Percentiles rank a stretch among this genome's conserved stretches.
phyloP scores from a whole-genome alignment of 495 filamentous ascomycete species.

The Aspergillus bertholletiae region DNA sequence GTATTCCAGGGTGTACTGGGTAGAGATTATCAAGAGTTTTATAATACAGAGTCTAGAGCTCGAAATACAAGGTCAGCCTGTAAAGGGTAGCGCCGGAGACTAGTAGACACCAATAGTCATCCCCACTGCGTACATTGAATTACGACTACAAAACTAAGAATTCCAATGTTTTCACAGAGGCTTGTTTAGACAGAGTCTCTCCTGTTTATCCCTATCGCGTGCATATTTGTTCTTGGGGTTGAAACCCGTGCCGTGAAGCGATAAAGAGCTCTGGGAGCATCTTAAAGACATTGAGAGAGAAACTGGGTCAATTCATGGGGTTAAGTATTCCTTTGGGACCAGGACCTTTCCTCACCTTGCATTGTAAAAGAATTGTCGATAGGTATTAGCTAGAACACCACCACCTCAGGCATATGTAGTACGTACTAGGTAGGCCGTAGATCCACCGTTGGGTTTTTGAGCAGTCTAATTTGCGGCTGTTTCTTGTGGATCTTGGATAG shows the following conservation, averaged over 20 bases:
- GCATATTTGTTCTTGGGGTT: no score
- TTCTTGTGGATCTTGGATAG: no score
- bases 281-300: no score
- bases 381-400: constrained; percentile 1
- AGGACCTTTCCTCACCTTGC: not conserved
- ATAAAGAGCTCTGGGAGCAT: no score
- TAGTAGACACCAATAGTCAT: not conserved
- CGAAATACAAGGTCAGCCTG: not conserved
- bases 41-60: not conserved
- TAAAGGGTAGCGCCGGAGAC: constrained; percentile 2
- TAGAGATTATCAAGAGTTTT: no score
- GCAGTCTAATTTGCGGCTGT: no score
- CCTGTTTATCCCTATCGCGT: no score
- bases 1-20: no score
- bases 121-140: constrained; percentile 9
- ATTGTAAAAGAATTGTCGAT: not conserved
- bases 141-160: constrained; percentile 1
- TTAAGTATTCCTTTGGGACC: no score
- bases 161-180: not conserved
- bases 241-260: no score
- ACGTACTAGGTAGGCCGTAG: not conserved
- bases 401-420: not conserved
- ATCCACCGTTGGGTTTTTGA: not conserved
- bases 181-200: not conserved
- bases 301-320: no score